Evolutionary conservation across 2,329 filamentous ascomycete species (phyloP), one percentile per base, ranked within the genome.

Genomic region (Cadophora luteo-olivacea): DNA sequence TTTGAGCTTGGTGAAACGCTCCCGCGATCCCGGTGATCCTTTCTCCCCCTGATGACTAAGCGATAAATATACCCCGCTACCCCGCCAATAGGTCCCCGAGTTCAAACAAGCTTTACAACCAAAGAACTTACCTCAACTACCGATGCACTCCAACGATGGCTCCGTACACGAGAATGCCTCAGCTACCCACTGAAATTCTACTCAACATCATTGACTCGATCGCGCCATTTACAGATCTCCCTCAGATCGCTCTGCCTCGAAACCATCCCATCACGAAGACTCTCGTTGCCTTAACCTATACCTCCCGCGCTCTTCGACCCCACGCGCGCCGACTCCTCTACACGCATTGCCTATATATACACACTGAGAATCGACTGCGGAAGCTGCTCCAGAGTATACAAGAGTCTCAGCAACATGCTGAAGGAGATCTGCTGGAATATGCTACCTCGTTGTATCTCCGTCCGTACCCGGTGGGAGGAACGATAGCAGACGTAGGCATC

Each of bases 281-380:
- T 7, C 79, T 86, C 6, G 72, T 85, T 19, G 77, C 82, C 22
- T 79, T 85, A 68, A 80, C 81, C 3, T 75, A 79, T 24, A 81
- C 84, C 48, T 84, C 80, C 45, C 79, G 79, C 3, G 79, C 80
- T 19, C 84, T 82, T 3, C 79, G 82, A 69, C 70, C 73, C 4
- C 68, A 81, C 11, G 82, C 84, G 3, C 78, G 78, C 19, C 80
- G 78, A 49, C 77, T 82, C 12, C 79, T 86, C n/a, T 80, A 80
- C 57, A 75, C 81, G 67, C 79, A 81, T 70, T 85, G 83, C 74
- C 70, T 84, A 45, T 81, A 82, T 70, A 75, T 86, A 49, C 80
- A 83, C 57, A 80, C 81, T 1, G 77, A 79, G 9, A 78, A 84
- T 22, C 84, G 82, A 71, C 75, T 84, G 83, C 19, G 79, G 11